Evolutionary conservation across 768 basidiomycete genomes (phyloP).

Genomic region (Imleria badia): DNA sequence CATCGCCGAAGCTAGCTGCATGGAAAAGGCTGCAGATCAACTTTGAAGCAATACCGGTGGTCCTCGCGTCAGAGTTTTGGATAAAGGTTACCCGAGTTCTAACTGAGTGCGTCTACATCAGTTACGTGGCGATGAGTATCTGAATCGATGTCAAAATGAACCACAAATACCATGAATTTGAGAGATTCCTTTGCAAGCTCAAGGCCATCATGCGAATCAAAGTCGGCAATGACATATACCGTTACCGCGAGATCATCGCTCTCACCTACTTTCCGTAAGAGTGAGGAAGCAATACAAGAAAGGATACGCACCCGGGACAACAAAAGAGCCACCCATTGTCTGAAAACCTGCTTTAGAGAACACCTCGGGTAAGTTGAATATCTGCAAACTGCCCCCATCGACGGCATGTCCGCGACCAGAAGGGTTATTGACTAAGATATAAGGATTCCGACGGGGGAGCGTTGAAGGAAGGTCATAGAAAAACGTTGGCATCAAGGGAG

Average conservation of each 20-base stretch:
- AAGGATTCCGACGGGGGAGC: conserved; percentile 65
- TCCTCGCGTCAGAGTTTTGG: conserved; percentile 55
- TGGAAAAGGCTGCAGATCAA: conserved; percentile 51
- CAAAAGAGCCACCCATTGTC: conserved; percentile 44
- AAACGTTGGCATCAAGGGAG: conserved; percentile 59
- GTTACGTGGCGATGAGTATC: background rate
- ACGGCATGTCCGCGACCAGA: conserved; percentile 23
- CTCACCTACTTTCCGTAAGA: conserved; percentile 16
- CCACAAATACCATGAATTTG: conserved; percentile 53
- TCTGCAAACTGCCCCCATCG: conserved; percentile 9
- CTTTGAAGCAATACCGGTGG: conserved; percentile 36
- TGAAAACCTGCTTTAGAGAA: conserved; percentile 40
- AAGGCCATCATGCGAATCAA: conserved; percentile 63
- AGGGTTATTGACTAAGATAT: conserved; percentile 59
- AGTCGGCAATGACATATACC: conserved; percentile 71
- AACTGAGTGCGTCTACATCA: conserved; percentile 42
- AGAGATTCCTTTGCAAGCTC: conserved; percentile 66
- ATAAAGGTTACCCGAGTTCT: conserved; percentile 70
- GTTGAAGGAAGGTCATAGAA: conserved; percentile 90
- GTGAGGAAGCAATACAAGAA: background rate
- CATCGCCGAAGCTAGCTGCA: conserved; percentile 36
- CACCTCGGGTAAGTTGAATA: conserved; percentile 33
- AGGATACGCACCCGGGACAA: conserved; percentile 58
- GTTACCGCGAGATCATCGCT: conserved; percentile 39
- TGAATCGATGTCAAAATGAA: background rate